phyloP scores from a whole-genome alignment of 2,329 filamentous ascomycete genomes.

The Chrysoporthe cubensis region DNA sequence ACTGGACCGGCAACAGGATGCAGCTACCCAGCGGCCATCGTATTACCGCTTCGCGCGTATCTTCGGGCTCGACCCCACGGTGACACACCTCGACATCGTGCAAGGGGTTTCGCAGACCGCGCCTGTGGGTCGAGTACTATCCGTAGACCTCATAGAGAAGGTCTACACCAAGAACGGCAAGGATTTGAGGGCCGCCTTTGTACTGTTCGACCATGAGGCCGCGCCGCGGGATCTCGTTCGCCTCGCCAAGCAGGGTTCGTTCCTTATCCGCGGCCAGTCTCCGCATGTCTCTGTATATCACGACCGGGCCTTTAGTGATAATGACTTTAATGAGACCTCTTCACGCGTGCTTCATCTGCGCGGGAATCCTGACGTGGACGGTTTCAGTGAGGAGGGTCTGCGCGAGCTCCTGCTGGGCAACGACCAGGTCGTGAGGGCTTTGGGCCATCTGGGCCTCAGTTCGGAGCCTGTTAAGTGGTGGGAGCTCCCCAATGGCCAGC shows the following conservation, averaged over 20 bases:
- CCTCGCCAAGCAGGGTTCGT: conserved; percentile 3
- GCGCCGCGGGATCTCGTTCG: conserved; percentile 9
- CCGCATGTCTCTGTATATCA: background rate
- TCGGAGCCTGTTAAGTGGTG: conserved; percentile 6
- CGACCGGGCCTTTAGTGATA: background rate
- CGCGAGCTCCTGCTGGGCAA: background rate
- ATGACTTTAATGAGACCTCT: background rate
- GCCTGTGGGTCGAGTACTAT: conserved; percentile 10
- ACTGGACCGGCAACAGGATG: background rate
- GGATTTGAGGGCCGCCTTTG: background rate
- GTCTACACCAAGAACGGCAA: background rate
- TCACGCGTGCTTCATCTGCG: conserved; percentile 11
- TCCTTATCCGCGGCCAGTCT: background rate
- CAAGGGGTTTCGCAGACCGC: conserved; percentile 5
- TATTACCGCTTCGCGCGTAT: conserved; percentile 9
- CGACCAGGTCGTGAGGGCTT: background rate
- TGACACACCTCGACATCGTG: conserved; percentile 12
- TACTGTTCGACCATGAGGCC: conserved; percentile 12
- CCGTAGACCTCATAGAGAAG: background rate
- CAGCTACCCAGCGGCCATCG: background rate
- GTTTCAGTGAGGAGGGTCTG: conserved; percentile 2
- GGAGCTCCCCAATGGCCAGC: background rate
- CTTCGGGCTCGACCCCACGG: background rate
- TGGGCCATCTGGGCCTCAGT: conserved; percentile 6
- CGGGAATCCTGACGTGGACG: background rate